Percentiles rank a stretch among this genome's conserved stretches.
phyloP scores from a whole-genome alignment of 768 basidiomycete genomes.

The Termitomyces sp. region DNA sequence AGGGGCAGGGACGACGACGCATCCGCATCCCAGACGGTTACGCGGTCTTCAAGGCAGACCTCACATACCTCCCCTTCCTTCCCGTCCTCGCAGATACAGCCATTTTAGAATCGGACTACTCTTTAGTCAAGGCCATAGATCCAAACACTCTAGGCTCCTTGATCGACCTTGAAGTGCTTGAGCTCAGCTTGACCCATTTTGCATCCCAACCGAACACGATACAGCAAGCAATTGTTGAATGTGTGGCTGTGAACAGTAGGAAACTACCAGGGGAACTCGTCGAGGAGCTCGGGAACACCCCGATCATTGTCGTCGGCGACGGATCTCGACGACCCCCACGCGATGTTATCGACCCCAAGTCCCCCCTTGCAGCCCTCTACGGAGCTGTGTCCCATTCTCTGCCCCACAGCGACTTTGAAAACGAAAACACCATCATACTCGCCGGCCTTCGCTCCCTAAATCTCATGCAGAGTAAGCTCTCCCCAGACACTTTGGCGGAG shows the following conservation, averaged over 20 bases:
- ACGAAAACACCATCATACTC: conserved; percentile 10
- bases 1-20: neutral
- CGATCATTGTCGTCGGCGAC: conserved; percentile 22
- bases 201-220: conserved; percentile 18
- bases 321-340: conserved; percentile 16
- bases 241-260: conserved; percentile 18
- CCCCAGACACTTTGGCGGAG: conserved; percentile 26
- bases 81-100: conserved; percentile 16
- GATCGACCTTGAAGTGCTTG: conserved; percentile 19
- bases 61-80: conserved; percentile 22
- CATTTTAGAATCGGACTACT: conserved; percentile 26
- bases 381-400: conserved; percentile 8
- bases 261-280: conserved; percentile 20
- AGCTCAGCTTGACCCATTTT: conserved; percentile 23
- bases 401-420: conserved; percentile 2
- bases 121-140: conserved; percentile 21
- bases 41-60: neutral
- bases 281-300: conserved; percentile 15
- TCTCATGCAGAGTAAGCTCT: conserved; percentile 24
- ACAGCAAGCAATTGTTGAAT: conserved; percentile 21
- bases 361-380: conserved; percentile 24
- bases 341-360: conserved; percentile 25
- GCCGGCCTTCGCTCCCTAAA: conserved; percentile 15
- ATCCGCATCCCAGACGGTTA: neutral
- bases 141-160: conserved; percentile 11